phyloP scores from a whole-genome alignment of 1,284 basidiomycete species.

The Apiotrichum montevideense region DNA sequence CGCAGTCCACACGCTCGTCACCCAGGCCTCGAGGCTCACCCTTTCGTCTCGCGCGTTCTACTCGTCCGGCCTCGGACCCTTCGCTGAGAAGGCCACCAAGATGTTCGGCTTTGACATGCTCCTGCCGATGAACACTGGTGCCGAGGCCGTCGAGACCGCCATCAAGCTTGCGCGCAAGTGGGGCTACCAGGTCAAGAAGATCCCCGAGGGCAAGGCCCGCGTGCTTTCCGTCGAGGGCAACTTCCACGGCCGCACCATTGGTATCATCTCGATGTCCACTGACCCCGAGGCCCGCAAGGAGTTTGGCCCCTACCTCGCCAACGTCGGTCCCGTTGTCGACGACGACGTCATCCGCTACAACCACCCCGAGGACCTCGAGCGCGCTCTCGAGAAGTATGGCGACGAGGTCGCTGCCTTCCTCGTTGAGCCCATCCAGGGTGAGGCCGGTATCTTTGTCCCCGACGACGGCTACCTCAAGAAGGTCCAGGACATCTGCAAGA shows the following conservation, averaged over 20 bases:
- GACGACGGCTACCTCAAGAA: conserved; percentile 77
- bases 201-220: conserved; percentile 74
- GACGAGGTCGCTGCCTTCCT: conserved; percentile 85
- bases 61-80: conserved; percentile 82
- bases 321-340: conserved; percentile 65
- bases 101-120: conserved; percentile 91
- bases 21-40: conserved; percentile 84
- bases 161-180: conserved; percentile 78
- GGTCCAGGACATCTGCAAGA: conserved; percentile 77
- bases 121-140: conserved; percentile 99
- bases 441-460: conserved; percentile 92
- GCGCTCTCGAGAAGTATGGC: conserved; percentile 74
- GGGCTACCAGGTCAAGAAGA: conserved; percentile 80
- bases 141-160: conserved; percentile 91
- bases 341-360: conserved; percentile 69
- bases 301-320: conserved; percentile 85
- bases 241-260: conserved; percentile 92
- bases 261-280: conserved; percentile 89
- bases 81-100: conserved; percentile 76
- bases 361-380: conserved; percentile 71
- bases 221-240: conserved; percentile 84
- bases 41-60: conserved; percentile 95
- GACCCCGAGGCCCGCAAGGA: conserved; percentile 82
- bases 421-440: conserved; percentile 96
- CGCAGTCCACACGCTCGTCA: conserved; percentile 72